Conservation (phyloP, 2,329 filamentous ascomycete genomes). For the Plectosphaerella cucumerina region DNA sequence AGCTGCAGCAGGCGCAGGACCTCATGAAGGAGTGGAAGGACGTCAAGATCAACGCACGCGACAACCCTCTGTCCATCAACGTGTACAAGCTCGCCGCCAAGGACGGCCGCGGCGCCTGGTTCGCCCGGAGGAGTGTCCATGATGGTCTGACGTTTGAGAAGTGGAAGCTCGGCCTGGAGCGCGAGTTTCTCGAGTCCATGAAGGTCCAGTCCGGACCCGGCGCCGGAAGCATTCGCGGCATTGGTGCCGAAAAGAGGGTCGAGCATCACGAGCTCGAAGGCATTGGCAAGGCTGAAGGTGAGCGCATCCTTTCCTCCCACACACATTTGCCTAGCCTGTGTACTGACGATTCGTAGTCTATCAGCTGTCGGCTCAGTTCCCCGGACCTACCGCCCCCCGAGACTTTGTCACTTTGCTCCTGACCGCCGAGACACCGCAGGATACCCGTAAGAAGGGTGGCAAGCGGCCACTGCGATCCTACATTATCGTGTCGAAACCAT, state of each 20-base stretch:
- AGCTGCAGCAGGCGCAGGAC: constrained; percentile 42
- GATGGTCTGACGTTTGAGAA: constrained; percentile 70
- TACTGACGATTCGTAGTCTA: constrained; percentile 53
- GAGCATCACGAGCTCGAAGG: constrained; percentile 57
- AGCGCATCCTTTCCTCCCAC: constrained; percentile 5
- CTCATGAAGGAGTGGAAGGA: constrained; percentile 88
- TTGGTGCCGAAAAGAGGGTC: constrained; percentile 74
- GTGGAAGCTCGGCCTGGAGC: constrained; percentile 72
- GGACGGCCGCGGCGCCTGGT: constrained; percentile 86
- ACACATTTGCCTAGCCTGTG: constrained; percentile 5
- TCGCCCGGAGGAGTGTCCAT: constrained; percentile 79
- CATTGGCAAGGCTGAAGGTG: constrained; percentile 61
- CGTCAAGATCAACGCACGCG: constrained; percentile 64
- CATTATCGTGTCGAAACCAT: constrained; percentile 85
- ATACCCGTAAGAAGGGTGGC: constrained; percentile 17
- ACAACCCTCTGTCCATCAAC: constrained; percentile 71
- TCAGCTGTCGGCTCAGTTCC: constrained; percentile 83
- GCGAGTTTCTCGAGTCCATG: constrained; percentile 77
- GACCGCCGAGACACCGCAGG: constrained; percentile 54
- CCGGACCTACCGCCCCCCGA: constrained; percentile 79
- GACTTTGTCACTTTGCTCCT: constrained; percentile 83
- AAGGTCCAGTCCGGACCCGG: constrained; percentile 66
- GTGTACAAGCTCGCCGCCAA: constrained; percentile 77
- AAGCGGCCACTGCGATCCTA: constrained; percentile 61
- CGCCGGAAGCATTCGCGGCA: constrained; percentile 73